Conservation (phyloP, 768 basidiomycete genomes). For the Kwoniella pini region DNA sequence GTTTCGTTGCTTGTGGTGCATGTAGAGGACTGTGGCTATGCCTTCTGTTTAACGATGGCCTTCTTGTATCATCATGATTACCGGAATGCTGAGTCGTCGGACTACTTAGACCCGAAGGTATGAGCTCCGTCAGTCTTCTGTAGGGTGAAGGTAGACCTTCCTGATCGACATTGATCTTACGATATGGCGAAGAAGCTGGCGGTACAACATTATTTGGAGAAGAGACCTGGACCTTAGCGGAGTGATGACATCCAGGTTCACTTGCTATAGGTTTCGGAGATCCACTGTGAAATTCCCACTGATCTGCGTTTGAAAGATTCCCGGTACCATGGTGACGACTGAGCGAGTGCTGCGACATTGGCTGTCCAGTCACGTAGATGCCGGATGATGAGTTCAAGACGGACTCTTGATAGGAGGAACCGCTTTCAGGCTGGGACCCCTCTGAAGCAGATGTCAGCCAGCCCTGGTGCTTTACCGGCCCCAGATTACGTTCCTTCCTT, state of each 20-base stretch:
- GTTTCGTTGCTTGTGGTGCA: not conserved
- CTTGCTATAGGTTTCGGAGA: no score
- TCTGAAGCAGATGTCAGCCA: slow-evolving; percentile 6
- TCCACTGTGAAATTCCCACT: no score
- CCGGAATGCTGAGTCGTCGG: not conserved
- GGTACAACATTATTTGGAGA: not conserved
- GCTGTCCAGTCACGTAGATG: not conserved
- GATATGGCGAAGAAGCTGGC: not conserved
- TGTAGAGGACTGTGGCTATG: slow-evolving; percentile 3
- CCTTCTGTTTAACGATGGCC: slow-evolving; percentile 7
- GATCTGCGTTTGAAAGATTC: no score
- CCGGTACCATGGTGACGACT: no score
- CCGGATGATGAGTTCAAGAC: not conserved
- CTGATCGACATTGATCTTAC: not conserved
- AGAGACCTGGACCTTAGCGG: no score
- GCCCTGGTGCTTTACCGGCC: not conserved
- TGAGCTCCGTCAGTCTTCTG: not conserved
- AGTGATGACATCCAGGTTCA: no score
- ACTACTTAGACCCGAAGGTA: not conserved
- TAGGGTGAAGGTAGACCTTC: slow-evolving; percentile 3
- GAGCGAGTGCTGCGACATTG: no score
- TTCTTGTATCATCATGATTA: not conserved
- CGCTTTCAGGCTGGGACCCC: not conserved
- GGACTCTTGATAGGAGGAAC: not conserved
- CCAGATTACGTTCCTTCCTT: not conserved